These are phyloP conservation scores for Stephania japonica DNA, from an alignment of 164 flowering plant species.

Conservation along the genomic window DNA sequence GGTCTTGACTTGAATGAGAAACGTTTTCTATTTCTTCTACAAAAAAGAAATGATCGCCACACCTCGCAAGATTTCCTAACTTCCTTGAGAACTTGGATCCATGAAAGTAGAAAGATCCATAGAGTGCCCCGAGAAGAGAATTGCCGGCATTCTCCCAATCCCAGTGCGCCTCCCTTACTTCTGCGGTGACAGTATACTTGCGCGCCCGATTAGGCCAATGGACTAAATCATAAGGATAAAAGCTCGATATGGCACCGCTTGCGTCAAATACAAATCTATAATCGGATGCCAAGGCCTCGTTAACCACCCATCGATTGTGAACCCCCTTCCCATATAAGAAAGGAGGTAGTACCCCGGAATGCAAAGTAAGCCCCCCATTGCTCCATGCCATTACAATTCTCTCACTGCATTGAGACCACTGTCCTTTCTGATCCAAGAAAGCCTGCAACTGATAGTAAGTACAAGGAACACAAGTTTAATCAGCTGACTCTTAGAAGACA, in stretches of 20 bases:
- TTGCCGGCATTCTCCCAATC: conserved; percentile 66
- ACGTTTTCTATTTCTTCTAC: conserved; percentile 26
- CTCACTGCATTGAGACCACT: conserved; percentile 29
- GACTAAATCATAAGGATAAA: conserved; percentile 29
- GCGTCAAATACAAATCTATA: conserved; percentile 84
- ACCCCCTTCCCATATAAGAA: conserved; percentile 72
- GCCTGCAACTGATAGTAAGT: conserved; percentile 74
- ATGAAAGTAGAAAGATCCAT: conserved; percentile 61
- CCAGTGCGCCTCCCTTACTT: conserved; percentile 21
- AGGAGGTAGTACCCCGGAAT: conserved; percentile 86
- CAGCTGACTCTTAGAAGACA: conserved; percentile 12
- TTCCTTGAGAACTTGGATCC: conserved; percentile 38
- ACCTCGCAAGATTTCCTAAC: conserved; percentile 45
- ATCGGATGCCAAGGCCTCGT: conserved; percentile 64
- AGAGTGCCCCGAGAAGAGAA: conserved; percentile 44
- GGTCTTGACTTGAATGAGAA: conserved; percentile 24
- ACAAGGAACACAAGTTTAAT: conserved; percentile 28
- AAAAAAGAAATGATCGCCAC: conserved; percentile 44
- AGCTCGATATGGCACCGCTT: conserved; percentile 56
- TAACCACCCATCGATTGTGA: conserved; percentile 69
- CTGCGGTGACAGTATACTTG: conserved; percentile 11
- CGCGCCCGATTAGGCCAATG: conserved; percentile 11
- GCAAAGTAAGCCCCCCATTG: conserved; percentile 57
- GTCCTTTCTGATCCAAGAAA: conserved; percentile 32
- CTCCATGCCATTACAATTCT: conserved; percentile 85